Evolutionary conservation across 352 stramenopile species (phyloP).

Genomic region (Aphanomyces euteiches): DNA sequence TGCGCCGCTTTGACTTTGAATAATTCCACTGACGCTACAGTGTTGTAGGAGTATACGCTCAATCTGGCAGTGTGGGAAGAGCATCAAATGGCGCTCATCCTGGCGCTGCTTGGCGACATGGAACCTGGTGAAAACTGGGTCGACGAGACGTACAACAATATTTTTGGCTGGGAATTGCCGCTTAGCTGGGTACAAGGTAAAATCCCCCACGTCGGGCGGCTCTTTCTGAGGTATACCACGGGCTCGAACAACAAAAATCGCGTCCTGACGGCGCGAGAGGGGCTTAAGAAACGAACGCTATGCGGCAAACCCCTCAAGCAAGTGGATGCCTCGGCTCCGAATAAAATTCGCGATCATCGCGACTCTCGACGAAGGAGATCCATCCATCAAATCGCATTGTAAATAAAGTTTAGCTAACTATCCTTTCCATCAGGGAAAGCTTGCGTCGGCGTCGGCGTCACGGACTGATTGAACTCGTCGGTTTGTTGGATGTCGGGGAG

Average conservation of each 20-base stretch:
- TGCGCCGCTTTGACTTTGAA: not conserved
- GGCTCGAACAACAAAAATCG: constrained; percentile 23
- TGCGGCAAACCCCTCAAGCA: constrained; percentile 15
- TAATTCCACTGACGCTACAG: not conserved
- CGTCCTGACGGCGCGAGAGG: constrained; percentile 25
- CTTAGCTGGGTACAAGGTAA: constrained; percentile 31
- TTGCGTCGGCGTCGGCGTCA: not conserved
- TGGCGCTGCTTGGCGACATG: constrained; percentile 27
- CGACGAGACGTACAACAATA: constrained; percentile 30
- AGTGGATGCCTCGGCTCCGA: not conserved
- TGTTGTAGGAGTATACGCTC: constrained; percentile 27
- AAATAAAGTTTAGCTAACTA: not conserved
- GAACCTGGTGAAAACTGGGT: constrained; percentile 34
- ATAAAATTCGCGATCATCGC: not conserved
- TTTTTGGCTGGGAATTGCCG: constrained; percentile 29
- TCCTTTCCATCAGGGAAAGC: not conserved
- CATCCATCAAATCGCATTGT: constrained; percentile 19
- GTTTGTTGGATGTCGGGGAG: not conserved
- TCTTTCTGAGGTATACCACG: constrained; percentile 30
- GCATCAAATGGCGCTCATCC: constrained; percentile 23
- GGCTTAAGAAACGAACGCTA: constrained; percentile 22
- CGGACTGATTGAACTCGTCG: constrained; percentile 14
- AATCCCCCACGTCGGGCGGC: constrained; percentile 17
- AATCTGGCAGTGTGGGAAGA: constrained; percentile 32
- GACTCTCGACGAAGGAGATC: constrained; percentile 1